Base-by-base conservation (phyloP, 2,329 filamentous ascomycete species). In the Paecilomyces sp. region DNA sequence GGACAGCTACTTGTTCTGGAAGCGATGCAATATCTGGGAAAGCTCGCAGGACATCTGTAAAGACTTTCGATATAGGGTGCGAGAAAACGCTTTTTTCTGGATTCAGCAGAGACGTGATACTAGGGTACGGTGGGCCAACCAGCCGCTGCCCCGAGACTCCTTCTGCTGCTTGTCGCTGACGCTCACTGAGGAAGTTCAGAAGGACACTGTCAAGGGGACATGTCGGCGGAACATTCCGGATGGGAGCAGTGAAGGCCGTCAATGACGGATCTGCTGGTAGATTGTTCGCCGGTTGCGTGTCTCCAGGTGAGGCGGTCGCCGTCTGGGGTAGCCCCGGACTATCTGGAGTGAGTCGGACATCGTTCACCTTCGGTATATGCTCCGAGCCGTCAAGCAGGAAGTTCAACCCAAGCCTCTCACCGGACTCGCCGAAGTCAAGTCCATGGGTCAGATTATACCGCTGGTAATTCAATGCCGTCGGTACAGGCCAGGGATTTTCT, bases 1-100 rank as follows among this genome's bases (percentile, higher is more conserved):
- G 81, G 6, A 91, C 85, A 8, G 89, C 91, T 0, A 95, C 85
- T 67, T 90, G 88, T 74, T 96, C 91, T 0, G 92, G 91, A 0
- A 95, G 81, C n/a, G 81, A 82, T 3, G 83, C 84, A 31, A 96
- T 85, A 66, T 90, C 87, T 0, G 91, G 90, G 66, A 96, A 95
- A n/a, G 88, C 91, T 63, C 84, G 81, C 11, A 96, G 79, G 60
- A 96, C 91, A 72, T 95, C 91, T 51, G 90, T 92, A 70, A 95
- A 90, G 13, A 96, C 84, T 65, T 90, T 90, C 6, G 90, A 93
- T 1, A 96, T 79, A 0, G 90, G 90, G 68, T 96, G 91, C 1
- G 87, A 85, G 66, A 83, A 82, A 7, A 78, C 78, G 61, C 80
- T 81, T 56, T 82, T 81, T 50, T 85, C 79, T 0, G 90, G 89